Conservation (phyloP, 805 yeast genomes). For the Lipomyces yamanashiensis region DNA sequence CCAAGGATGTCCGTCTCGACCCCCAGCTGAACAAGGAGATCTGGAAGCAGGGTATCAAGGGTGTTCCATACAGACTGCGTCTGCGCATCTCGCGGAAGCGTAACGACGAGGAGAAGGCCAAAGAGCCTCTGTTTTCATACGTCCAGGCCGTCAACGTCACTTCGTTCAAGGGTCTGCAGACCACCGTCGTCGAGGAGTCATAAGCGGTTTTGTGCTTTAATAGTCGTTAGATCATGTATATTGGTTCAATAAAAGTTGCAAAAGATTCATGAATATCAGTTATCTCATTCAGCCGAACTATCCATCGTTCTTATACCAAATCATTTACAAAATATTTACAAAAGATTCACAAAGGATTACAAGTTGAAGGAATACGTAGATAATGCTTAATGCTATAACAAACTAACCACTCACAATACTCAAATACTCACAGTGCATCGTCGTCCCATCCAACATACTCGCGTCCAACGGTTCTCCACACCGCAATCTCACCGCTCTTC, state of each 20-base stretch:
- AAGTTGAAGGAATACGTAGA: neutral
- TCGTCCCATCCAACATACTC: conserved; percentile 69
- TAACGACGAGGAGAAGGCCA: conserved; percentile 99
- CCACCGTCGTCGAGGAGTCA: conserved; percentile 85
- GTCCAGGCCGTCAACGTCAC: conserved; percentile 97
- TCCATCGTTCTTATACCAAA: too few relatives aligned
- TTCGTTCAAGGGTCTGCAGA: conserved; percentile 95
- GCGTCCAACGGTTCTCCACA: conserved; percentile 78
- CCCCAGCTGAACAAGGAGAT: conserved; percentile 97
- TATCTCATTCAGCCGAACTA: neutral
- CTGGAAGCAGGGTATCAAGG: conserved; percentile 99
- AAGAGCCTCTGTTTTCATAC: conserved; percentile 95
- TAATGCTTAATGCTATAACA: too few relatives aligned
- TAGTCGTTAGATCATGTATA: conserved; percentile 13
- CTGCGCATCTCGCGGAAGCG: conserved; percentile 99
- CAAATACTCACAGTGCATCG: conserved; percentile 1
- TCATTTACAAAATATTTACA: too few relatives aligned
- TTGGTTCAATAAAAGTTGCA: conserved; percentile 18
- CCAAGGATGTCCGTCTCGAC: conserved; percentile 98
- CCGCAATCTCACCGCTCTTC: conserved; percentile 76
- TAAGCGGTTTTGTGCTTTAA: conserved; percentile 10
- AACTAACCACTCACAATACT: neutral
- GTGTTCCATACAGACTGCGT: conserved; percentile 98
- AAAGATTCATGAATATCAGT: neutral
- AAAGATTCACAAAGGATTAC: neutral